A percentile compares a stretch with the other conserved stretches of the same genome.
These are phyloP conservation scores for Rhododendron williamsianum DNA, from an alignment of 148 eudicot species.

Conservation along the genomic window DNA sequence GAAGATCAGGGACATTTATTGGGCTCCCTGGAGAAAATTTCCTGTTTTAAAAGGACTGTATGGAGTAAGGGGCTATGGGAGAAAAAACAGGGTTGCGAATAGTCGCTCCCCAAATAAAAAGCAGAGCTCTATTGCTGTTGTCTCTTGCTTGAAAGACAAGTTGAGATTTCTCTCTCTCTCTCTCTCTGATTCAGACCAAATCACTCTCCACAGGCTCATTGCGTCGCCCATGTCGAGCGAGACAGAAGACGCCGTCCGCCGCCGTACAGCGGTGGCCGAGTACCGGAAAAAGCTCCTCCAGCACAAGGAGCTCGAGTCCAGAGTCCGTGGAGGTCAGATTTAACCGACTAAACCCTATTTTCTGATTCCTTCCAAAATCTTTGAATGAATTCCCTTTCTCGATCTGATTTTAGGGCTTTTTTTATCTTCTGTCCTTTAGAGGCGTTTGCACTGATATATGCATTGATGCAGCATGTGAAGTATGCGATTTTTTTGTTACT, in stretches of 20 bases:
- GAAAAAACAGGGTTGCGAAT: too few relatives aligned
- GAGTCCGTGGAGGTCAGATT: constrained; percentile 60
- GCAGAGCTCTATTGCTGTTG: not conserved
- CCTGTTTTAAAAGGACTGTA: too few relatives aligned
- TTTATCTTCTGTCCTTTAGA: not conserved
- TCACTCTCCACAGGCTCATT: not conserved
- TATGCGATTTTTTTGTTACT: too few relatives aligned
- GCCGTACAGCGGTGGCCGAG: constrained; percentile 47
- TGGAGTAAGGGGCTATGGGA: too few relatives aligned
- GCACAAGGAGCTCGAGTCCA: constrained; percentile 75
- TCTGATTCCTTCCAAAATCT: not conserved
- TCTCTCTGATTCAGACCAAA: not conserved
- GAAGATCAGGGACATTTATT: too few relatives aligned
- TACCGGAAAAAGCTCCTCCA: constrained; percentile 71
- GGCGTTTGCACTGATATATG: not conserved
- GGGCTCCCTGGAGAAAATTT: too few relatives aligned
- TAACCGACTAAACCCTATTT: constrained; percentile 20
- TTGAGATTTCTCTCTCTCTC: not conserved
- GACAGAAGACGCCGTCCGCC: constrained; percentile 60
- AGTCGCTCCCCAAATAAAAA: not conserved
- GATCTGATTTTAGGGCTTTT: not conserved
- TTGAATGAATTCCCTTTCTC: not conserved
- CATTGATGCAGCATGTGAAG: not conserved
- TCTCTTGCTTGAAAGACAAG: not conserved
- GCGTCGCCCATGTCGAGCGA: constrained; percentile 39